Evolutionary conservation across 2,329 filamentous ascomycete genomes (phyloP).

Genomic region (Xylariales sp.): DNA sequence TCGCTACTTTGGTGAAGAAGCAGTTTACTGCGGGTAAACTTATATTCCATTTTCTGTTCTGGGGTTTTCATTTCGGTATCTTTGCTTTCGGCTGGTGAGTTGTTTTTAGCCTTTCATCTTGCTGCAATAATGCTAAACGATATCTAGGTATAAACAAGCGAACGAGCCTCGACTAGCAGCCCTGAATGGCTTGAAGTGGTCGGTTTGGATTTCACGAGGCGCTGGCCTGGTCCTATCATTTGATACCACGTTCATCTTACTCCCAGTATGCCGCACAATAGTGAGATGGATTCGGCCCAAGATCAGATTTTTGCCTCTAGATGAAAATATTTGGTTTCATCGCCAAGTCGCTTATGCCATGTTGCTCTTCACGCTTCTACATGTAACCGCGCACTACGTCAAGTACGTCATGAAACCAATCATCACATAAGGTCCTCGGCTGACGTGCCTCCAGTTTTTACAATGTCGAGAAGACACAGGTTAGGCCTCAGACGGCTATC

Average conservation of each 20-base stretch:
- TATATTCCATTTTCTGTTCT: constrained; percentile 84
- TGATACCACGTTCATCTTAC: constrained; percentile 86
- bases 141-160: constrained; percentile 79
- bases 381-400: constrained; percentile 88
- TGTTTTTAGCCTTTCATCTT: not conserved
- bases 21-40: constrained; percentile 79
- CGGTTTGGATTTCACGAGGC: constrained; percentile 96
- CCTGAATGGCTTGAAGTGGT: constrained; percentile 85
- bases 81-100: constrained; percentile 88
- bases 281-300: constrained; percentile 88
- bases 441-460: constrained; percentile 75
- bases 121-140: constrained; percentile 22
- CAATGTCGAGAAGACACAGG: constrained; percentile 88
- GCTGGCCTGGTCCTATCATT: constrained; percentile 87
- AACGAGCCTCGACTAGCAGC: constrained; percentile 74
- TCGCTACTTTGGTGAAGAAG: constrained; percentile 62
- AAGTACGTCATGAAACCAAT: constrained; percentile 70
- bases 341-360: constrained; percentile 91
- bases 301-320: constrained; percentile 87
- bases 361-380: constrained; percentile 82
- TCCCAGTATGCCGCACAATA: constrained; percentile 94
- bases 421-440: not conserved
- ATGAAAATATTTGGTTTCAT: constrained; percentile 98
- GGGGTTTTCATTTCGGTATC: constrained; percentile 79
- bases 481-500: constrained; percentile 82